Evolutionary conservation across 352 stramenopile species (phyloP).

Genomic region (Phytophthora palmivora): DNA sequence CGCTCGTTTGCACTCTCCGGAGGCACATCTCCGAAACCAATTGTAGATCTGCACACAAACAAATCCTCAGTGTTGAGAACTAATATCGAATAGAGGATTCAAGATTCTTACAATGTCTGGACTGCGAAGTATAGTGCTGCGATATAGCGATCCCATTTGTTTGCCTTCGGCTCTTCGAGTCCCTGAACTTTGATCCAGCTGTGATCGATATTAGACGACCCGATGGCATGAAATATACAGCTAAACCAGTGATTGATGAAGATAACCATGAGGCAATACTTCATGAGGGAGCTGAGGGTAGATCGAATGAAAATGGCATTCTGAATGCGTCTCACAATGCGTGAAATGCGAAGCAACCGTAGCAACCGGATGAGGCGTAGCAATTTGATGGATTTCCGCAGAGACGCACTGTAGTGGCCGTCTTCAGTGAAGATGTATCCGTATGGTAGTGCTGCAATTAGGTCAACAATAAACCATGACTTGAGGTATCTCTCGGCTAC

Average conservation of each 20-base stretch:
- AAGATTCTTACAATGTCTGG: slow-evolving; percentile 66
- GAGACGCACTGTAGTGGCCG: slow-evolving; percentile 27
- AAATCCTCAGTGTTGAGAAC: not conserved
- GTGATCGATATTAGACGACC: slow-evolving; percentile 25
- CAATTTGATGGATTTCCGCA: slow-evolving; percentile 64
- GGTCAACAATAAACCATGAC: slow-evolving; percentile 61
- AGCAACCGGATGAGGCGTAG: slow-evolving; percentile 67
- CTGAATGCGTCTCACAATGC: slow-evolving; percentile 70
- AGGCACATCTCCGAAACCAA: slow-evolving; percentile 64
- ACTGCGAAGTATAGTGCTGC: slow-evolving; percentile 74
- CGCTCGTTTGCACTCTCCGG: slow-evolving; percentile 59
- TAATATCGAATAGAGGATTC: not conserved
- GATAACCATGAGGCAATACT: slow-evolving; percentile 72
- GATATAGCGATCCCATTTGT: slow-evolving; percentile 68
- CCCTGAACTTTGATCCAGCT: slow-evolving; percentile 56
- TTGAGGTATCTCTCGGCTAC: slow-evolving; percentile 48
- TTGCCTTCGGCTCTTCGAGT: slow-evolving; percentile 40
- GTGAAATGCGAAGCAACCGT: slow-evolving; percentile 72
- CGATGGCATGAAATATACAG: slow-evolving; percentile 70
- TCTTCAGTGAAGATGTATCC: slow-evolving; percentile 37
- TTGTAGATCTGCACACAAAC: slow-evolving; percentile 47
- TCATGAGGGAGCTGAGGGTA: slow-evolving; percentile 68
- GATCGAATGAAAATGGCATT: slow-evolving; percentile 77
- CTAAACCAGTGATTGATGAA: slow-evolving; percentile 83
- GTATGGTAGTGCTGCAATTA: slow-evolving; percentile 65